Base-by-base conservation (phyloP, 1,139 yeast genomes). In the Nakaseomyces nivariensis region DNA sequence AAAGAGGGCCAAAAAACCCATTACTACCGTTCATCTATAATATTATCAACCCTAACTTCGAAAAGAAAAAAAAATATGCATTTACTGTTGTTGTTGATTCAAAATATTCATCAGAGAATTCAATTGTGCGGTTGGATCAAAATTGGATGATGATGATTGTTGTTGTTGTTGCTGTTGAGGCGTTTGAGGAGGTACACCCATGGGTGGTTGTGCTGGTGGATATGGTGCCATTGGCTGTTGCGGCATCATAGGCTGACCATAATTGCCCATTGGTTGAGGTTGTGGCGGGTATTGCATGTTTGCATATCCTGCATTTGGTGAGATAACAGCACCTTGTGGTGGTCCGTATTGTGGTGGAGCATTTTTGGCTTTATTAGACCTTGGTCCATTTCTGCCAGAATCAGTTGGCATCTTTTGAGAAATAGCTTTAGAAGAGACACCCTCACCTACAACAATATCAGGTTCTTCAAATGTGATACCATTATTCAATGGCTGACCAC, bases 381-480 rank as follows among this genome's bases (percentile, higher is more conserved):
- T 79, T 37, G 95, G 95, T 5, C 95, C 95, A 65, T 84, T 83
- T 69, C 86, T 78, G 6, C 89, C 79, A n/a, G 88, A 81, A 65
- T 87, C 86, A 9, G 92, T 85, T 11, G 94, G 94, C 90, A 85
- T 84, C 63, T 82, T 85, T 68, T 80, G 82, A 4, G 92, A 83
- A 71, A 88, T 88, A 27, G 96, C 92, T 69, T 90, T 90, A 3
- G 97, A 87, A 0, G 96, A 85, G 43, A 89, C 85, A 54, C 97
- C 97, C 46, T 89, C 82, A 47, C 97, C 97, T 49, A 92, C 86
- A 66, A 89, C 96, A 60, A 92, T 92, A 70, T 92, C 98, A 2
- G 98, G 98, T 68, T 92, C 98, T 67, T 92, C 98, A 63, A 92
- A 80, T 29, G 84, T 88, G 66, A 88, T 72, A 48, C 96, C 96